Evolutionary conservation across 805 yeast species (phyloP), one percentile per base, ranked within the genome.

Genomic region (Komagataella pastoris): DNA sequence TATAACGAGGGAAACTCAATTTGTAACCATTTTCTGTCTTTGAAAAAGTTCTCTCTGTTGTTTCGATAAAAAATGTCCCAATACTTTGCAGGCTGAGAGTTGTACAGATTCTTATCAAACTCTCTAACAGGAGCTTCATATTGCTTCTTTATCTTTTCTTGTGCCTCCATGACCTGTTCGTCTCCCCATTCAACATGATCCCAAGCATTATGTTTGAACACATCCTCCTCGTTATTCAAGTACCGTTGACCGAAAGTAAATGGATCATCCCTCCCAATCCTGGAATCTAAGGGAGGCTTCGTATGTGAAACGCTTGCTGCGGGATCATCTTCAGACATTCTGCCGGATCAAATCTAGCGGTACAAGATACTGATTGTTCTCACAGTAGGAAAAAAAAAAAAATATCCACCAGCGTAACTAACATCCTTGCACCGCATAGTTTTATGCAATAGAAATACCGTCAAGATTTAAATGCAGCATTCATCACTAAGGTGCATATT

Each of bases 111-210:
- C 65, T 86, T 88, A 63, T 91, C 96, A 61, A 85, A 86, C 1
- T 88, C 96, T 43, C 78, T 71, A n/a, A 93, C 99, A 0, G 97
- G 98, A 51, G 72, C 70, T 47, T 83, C 86, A 53, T 79, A 76
- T 64, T 93, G 99, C 56, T 80, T 77, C 19, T 77, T 66, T 43
- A 91, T 84, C 63, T 83, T 80, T 58, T 75, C 81, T 60, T 84
- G 76, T 2, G 97, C 97, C 56, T 84, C 81, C 18, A 70, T 61
- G 12, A 82, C 65, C 64, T 93, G 97, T 58, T 88, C 96, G 50
- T 85, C 89, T 49, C 95, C 97, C 96, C 97, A 90, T 61, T 88
- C 96, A 40, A 89, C 97, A 64, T 93, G 96, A 65, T 93, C 99
- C 88, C 93, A 85, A 0, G 99, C 99, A 64, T 93, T 93, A 63